Evolutionary conservation across 208 protist genomes (phyloP).

Genomic region (Wallacemonas sp.): DNA sequence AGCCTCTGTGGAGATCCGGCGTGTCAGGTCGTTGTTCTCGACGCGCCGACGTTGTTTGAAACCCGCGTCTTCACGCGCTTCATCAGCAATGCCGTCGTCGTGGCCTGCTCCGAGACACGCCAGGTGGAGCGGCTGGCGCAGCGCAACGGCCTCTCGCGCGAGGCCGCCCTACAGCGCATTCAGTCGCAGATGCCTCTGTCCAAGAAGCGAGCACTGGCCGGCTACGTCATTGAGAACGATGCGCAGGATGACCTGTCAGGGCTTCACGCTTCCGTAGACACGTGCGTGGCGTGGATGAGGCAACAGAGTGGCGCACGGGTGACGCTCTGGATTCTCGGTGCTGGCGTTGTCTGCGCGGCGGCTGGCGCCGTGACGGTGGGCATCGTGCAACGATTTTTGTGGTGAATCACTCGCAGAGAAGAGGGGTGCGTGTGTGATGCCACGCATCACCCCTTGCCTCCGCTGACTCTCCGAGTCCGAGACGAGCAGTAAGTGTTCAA

Average conservation of each 20-base stretch:
- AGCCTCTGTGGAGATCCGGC: slow-evolving; percentile 20
- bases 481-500: too few relatives aligned
- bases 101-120: slow-evolving; percentile 51
- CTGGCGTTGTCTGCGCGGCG: slow-evolving; percentile 8
- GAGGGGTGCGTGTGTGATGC: not conserved
- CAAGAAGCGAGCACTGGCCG: slow-evolving; percentile 58
- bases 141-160: slow-evolving; percentile 44
- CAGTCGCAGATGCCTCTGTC: slow-evolving; percentile 74
- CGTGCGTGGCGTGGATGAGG: slow-evolving; percentile 67
- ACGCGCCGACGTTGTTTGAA: slow-evolving; percentile 87
- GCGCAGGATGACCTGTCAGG: slow-evolving; percentile 21
- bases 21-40: slow-evolving; percentile 66
- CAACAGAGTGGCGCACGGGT: slow-evolving; percentile 33
- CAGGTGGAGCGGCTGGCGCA: slow-evolving; percentile 62
- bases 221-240: slow-evolving; percentile 81
- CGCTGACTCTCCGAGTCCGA: too few relatives aligned
- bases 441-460: too few relatives aligned
- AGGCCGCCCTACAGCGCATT: slow-evolving; percentile 66
- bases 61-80: slow-evolving; percentile 77
- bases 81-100: slow-evolving; percentile 62
- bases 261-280: slow-evolving; percentile 30
- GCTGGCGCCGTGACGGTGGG: slow-evolving; percentile 5
- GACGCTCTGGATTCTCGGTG: slow-evolving; percentile 23
- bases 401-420: not conserved
- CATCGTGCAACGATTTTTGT: not conserved